Conservation (phyloP, 148 eudicot species). For the Silene conica region DNA sequence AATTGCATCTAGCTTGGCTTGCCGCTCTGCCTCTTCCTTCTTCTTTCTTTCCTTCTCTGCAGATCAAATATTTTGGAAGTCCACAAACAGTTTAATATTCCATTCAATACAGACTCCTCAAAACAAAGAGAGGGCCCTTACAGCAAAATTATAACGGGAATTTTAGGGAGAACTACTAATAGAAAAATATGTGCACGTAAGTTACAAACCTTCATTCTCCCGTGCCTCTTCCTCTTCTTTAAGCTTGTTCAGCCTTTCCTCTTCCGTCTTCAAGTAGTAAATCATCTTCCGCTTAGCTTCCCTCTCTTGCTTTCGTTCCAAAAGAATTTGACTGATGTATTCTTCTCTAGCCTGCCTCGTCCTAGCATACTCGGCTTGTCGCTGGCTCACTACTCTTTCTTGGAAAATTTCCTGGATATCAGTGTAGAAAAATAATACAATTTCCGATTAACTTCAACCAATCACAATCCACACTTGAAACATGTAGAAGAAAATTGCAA, state of each 20-base stretch:
- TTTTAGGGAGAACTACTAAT: too few species aligned
- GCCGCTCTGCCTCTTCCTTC: slow-evolving; percentile 73
- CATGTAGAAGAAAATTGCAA: background rate
- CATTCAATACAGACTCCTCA: too few species aligned
- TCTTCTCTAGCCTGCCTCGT: slow-evolving; percentile 62
- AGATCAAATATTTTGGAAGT: background rate
- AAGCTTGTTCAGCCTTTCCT: slow-evolving; percentile 56
- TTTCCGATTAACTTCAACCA: background rate
- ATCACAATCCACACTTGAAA: background rate
- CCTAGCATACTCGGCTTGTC: slow-evolving; percentile 57
- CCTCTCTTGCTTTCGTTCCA: slow-evolving; percentile 58
- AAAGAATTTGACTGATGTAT: slow-evolving; percentile 39
- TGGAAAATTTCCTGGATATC: slow-evolving; percentile 49
- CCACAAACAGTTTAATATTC: background rate
- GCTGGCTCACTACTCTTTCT: slow-evolving; percentile 37
- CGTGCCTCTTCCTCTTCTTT: slow-evolving; percentile 81
- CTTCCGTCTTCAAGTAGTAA: slow-evolving; percentile 56
- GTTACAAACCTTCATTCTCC: slow-evolving; percentile 59
- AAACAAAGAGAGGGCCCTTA: too few species aligned
- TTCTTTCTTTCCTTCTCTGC: slow-evolving; percentile 73
- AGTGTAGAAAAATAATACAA: background rate
- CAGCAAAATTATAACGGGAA: too few species aligned
- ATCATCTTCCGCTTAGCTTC: slow-evolving; percentile 60
- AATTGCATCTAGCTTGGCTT: slow-evolving; percentile 74
- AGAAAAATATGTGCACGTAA: background rate